Conservation (phyloP, 345 rosid genomes). For the Pistacia integerrima region DNA sequence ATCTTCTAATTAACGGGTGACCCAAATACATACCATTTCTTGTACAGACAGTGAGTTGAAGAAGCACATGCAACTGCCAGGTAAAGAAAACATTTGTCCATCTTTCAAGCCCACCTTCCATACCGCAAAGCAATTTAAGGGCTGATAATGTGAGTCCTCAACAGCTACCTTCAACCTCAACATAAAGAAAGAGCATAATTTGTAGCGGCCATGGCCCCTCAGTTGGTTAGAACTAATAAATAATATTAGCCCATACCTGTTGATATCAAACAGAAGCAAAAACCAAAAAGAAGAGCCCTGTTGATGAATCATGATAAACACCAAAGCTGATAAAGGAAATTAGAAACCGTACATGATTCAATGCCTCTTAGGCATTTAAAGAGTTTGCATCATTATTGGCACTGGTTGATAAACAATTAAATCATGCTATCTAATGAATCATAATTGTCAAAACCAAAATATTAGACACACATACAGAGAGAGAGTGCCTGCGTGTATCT, state of each 20-base stretch:
- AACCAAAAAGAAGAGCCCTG: neutral
- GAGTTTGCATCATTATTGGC: neutral
- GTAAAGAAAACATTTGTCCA: neutral
- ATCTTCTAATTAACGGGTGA: neutral
- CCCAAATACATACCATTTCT: neutral
- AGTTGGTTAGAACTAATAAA: neutral
- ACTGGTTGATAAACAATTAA: neutral
- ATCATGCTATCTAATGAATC: neutral
- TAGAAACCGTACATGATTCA: neutral
- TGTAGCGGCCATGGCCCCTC: neutral
- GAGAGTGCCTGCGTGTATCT: too few relatives aligned
- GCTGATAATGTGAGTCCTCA: neutral
- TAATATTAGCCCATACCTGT: neutral
- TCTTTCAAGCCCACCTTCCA: neutral
- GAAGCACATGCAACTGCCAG: neutral
- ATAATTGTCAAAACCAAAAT: neutral
- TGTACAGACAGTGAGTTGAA: neutral
- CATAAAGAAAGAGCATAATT: neutral
- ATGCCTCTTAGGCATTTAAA: neutral
- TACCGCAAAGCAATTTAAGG: neutral
- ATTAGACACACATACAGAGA: neutral
- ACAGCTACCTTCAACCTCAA: neutral
- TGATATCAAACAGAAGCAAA: neutral
- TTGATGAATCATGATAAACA: neutral
- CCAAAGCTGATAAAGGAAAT: neutral